Base-by-base conservation (phyloP, 2,329 filamentous ascomycete species). In the Cadophora sp. region DNA sequence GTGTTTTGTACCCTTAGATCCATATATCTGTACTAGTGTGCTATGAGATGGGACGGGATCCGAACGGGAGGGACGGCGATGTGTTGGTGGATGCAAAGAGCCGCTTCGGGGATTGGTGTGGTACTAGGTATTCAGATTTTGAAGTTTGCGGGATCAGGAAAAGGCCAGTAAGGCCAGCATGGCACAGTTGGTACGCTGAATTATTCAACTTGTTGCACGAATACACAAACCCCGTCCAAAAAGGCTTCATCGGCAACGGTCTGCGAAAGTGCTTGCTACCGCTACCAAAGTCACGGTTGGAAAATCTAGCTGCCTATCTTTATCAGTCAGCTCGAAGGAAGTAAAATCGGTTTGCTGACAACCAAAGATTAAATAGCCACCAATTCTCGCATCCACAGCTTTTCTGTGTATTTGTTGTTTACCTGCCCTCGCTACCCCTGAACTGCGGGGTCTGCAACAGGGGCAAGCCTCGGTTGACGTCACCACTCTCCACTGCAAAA, bases 401-500 rank as follows among this genome's bases (percentile, higher is more conserved):
- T 3, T 19, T 19, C 2, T 43, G 16, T 19, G 12, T 19, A 48
- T 2, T n/a, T 48, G 19, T 48, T 48, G 43, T 48, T 48, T 48
- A 48, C 43, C 19, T 7, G 16, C 5, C 51, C 14, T 55, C 51
- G 27, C 51, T 55, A 31, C 14, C 51, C 51, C 51, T 55, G 51
- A 55, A 31, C 26, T 26, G 51, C 51, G 51, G 51, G 51, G 51
- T 55, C 51, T 53, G 22, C 26, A 29, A 19, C 26, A 29, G 27
- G 51, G 51, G 51, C n/a, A 31, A 29, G 24, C 14, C 51, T 55
- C 51, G 51, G 26, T 55, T 55, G 51, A 55, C 26, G 51, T 55
- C 51, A 55, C 16, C 26, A 55, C 51, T 55, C 51, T 29, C 51
- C 51, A 55, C 51, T 31, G 27, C 51, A 55, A 55, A 34, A 55